Evolutionary conservation across 805 yeast species (phyloP), one percentile per base, ranked within the genome.

Genomic region (Jamesozyma piceae): DNA sequence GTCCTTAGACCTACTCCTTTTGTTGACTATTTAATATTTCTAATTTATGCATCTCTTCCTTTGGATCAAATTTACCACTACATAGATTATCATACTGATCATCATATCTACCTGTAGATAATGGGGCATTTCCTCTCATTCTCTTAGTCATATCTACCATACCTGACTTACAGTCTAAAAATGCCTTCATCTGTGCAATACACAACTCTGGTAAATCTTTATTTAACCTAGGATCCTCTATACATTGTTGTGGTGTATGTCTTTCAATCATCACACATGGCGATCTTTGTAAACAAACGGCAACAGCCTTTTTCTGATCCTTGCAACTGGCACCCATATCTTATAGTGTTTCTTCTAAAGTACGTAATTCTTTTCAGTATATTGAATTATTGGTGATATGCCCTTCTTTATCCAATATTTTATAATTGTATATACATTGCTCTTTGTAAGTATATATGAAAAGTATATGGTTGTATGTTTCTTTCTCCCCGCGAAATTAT

Each of bases 221-320:
- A 37, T 80, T 71, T 29, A 90, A 72, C 48, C 81, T 81, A 1
- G 95, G 95, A 48, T 89, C 72, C 31, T 83, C 82, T 18, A 89
- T 63, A 58, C 98, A 90, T 45, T 87, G 80, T 48, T 86, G 81
- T 2, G 97, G 97, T 2, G 85, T 85, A 63, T 92, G 73, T 50
- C 98, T 73, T 48, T 92, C 85, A 19, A 90, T 74, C 67, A 90
- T 72, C 39, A 90, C 98, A 63, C 98, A 90, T 14, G 97, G 97
- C 4, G 97, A 88, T 57, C 97, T 75, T 62, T 90, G 98, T 38
- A 90, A 72, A 61, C 98, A 90, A 18, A 90, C 80, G 9, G 97
- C 97, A 44, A 92, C 85, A n/a, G 95, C 95, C 53, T 77, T 87
- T 56, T 89, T 77, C 59, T 90, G 94, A 63, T 90, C 98, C 57